phyloP scores from a whole-genome alignment of 2,329 filamentous ascomycete genomes.

The Mycosphaerelloides madeirae region DNA sequence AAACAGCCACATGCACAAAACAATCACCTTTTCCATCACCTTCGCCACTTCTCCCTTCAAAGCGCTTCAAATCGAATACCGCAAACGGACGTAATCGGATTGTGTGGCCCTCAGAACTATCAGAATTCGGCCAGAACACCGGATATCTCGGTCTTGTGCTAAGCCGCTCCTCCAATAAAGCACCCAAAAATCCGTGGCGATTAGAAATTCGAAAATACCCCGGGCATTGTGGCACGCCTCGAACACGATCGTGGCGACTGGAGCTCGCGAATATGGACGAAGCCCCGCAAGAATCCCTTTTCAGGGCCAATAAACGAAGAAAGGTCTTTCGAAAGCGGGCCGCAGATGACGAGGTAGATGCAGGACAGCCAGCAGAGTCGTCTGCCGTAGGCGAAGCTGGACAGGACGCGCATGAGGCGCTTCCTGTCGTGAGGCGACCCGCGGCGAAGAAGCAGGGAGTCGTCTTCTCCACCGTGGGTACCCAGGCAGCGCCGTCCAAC shows the following conservation, averaged over 20 bases:
- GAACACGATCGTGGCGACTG: neutral
- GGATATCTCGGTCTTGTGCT: no score
- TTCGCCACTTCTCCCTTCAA: no score
- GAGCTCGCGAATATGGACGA: neutral
- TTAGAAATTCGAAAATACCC: slow-evolving; percentile 2
- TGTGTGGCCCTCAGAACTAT: neutral
- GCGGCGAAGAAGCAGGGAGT: slow-evolving; percentile 27
- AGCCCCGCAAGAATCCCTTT: slow-evolving; percentile 30
- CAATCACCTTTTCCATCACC: no score
- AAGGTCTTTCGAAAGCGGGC: slow-evolving; percentile 47
- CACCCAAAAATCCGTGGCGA: neutral
- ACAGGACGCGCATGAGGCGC: neutral
- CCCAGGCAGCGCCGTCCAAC: neutral
- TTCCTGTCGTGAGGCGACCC: slow-evolving; percentile 12
- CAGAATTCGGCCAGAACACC: neutral
- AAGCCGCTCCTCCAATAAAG: no score
- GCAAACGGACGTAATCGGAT: no score
- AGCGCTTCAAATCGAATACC: no score
- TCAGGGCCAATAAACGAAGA: slow-evolving; percentile 47
- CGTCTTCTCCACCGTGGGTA: slow-evolving; percentile 20
- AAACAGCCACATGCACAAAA: no score
- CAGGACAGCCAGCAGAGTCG: neutral
- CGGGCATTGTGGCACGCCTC: neutral
- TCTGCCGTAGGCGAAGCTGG: neutral
- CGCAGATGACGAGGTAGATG: slow-evolving; percentile 22